A percentile compares a stretch with the other conserved stretches of the same genome.
Conservation (phyloP, 2,329 filamentous ascomycete genomes). For the Diaporthe australafricana region DNA sequence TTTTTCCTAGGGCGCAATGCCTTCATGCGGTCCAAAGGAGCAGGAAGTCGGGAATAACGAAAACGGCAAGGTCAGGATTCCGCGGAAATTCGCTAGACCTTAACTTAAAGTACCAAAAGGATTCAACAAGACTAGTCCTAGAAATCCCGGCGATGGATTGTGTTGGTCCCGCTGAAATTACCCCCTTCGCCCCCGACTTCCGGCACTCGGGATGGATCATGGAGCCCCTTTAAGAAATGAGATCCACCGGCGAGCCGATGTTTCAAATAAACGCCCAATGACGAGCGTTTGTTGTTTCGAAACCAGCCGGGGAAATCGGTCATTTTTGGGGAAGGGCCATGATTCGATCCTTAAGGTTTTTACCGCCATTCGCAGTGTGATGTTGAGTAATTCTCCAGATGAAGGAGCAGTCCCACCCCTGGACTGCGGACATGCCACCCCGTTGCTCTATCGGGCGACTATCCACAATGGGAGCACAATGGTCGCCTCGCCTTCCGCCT, state of each 20-base stretch:
- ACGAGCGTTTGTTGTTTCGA: slow-evolving; percentile 17
- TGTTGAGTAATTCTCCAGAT: slow-evolving; percentile 13
- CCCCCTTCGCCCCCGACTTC: background rate
- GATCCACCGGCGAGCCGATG: slow-evolving; percentile 25
- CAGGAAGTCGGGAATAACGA: background rate
- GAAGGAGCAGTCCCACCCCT: slow-evolving; percentile 19
- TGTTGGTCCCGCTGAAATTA: background rate
- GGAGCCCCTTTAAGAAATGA: slow-evolving; percentile 18
- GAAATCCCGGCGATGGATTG: background rate
- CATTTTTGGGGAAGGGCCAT: background rate
- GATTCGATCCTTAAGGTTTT: slow-evolving; percentile 25
- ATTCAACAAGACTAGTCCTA: background rate
- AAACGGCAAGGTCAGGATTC: background rate
- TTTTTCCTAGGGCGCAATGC: background rate
- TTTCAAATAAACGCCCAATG: slow-evolving; percentile 30
- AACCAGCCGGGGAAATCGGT: background rate
- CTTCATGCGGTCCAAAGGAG: background rate
- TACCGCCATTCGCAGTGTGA: slow-evolving; percentile 22
- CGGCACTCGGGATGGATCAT: background rate
- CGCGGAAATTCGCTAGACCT: background rate
- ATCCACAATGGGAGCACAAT: background rate
- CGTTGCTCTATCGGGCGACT: slow-evolving; percentile 10
- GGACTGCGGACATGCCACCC: slow-evolving; percentile 8
- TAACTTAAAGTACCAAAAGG: background rate
- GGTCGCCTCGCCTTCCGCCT: background rate